Conservation (phyloP, 2,329 filamentous ascomycete species). For the Chaetomiaceae sp. region DNA sequence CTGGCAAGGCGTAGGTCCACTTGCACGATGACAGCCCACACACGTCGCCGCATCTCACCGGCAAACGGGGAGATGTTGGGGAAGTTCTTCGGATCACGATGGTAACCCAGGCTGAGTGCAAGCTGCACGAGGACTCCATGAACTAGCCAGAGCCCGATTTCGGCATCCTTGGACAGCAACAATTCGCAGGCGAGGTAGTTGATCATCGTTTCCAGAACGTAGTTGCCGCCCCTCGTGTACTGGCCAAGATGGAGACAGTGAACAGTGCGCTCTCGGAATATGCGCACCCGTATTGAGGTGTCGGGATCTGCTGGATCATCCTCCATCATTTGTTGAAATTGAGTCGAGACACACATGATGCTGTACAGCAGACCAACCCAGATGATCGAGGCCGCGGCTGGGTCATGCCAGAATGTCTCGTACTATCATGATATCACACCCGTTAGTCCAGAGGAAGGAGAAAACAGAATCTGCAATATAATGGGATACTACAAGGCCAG, state of each 20-base stretch:
- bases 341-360: neutral
- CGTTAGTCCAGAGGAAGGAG: no score
- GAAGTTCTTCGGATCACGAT: conserved; percentile 41
- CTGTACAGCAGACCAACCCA: neutral
- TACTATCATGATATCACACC: neutral
- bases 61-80: conserved; percentile 40
- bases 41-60: conserved; percentile 46
- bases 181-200: conserved; percentile 28
- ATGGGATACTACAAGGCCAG: no score
- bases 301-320: neutral
- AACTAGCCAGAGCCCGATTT: conserved; percentile 26
- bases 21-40: conserved; percentile 39
- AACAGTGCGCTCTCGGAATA: conserved; percentile 23
- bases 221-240: conserved; percentile 26
- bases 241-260: conserved; percentile 29
- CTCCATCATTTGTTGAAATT: neutral
- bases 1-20: conserved; percentile 44
- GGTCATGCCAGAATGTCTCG: neutral
- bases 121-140: conserved; percentile 26
- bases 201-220: conserved; percentile 27
- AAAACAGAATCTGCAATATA: no score
- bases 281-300: conserved; percentile 9
- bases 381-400: neutral
- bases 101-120: conserved; percentile 36
- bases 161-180: conserved; percentile 22